Evolutionary conservation across 2,329 filamentous ascomycete species (phyloP).

Genomic region (Phoma sp.): DNA sequence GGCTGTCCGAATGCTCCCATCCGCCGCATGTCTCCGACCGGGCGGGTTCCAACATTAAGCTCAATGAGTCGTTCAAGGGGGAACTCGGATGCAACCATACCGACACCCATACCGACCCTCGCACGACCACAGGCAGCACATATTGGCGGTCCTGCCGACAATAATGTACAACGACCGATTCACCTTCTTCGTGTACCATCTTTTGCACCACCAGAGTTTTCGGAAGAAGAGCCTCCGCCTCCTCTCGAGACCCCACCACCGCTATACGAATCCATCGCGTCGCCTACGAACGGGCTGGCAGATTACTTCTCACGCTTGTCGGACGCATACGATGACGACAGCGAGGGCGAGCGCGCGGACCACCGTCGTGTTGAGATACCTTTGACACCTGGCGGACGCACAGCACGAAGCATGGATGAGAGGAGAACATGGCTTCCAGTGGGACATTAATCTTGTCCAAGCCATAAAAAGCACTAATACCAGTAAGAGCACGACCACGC

Average conservation of each 20-base stretch:
- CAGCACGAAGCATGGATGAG: constrained; percentile 71
- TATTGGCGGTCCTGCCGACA: constrained; percentile 55
- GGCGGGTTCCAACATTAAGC: constrained; percentile 64
- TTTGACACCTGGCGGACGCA: constrained; percentile 67
- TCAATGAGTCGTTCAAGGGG: constrained; percentile 56
- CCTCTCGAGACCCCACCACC: constrained; percentile 82
- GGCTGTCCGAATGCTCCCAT: constrained; percentile 72
- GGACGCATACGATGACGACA: constrained; percentile 68
- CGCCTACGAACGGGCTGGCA: constrained; percentile 73
- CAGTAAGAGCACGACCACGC: neutral
- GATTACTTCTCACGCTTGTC: constrained; percentile 88
- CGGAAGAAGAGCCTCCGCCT: constrained; percentile 79
- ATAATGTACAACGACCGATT: constrained; percentile 71
- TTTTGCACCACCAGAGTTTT: constrained; percentile 87
- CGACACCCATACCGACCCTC: constrained; percentile 54
- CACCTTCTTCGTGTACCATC: constrained; percentile 84
- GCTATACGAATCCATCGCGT: constrained; percentile 81
- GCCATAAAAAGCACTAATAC: too few relatives aligned
- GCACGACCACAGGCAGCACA: constrained; percentile 59
- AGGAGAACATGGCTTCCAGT: constrained; percentile 62
- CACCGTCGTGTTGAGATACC: constrained; percentile 62
- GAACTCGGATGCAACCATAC: constrained; percentile 33
- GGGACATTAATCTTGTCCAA: constrained; percentile 34
- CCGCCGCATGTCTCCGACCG: constrained; percentile 57
- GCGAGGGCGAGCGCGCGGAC: constrained; percentile 54